Evolutionary conservation across 495 filamentous ascomycete genomes (phyloP).

Genomic region (Talaromyces nanjingensis): DNA sequence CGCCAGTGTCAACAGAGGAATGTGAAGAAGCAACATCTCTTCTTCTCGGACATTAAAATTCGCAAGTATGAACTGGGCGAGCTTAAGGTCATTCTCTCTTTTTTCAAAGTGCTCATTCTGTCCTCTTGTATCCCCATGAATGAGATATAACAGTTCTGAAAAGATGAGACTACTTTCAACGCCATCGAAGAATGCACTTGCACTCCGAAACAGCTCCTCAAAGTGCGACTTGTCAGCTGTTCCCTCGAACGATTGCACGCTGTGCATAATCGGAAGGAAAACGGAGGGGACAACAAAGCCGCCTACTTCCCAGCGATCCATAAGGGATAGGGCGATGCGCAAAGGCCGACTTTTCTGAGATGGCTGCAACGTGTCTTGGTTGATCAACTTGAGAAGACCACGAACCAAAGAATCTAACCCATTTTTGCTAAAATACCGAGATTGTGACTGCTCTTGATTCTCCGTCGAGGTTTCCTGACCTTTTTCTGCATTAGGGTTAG

Average conservation of each 20-base stretch:
- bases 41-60: constrained; percentile 94
- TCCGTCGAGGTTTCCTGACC: constrained; percentile 35
- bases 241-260: constrained; percentile 62
- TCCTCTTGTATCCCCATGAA: constrained; percentile 27
- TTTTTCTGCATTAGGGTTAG: constrained; percentile 37
- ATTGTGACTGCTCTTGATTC: constrained; percentile 37
- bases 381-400: constrained; percentile 73
- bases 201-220: constrained; percentile 83
- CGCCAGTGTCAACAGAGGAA: constrained; percentile 65
- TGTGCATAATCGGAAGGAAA: constrained; percentile 79
- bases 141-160: constrained; percentile 60
- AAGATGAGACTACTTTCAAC: constrained; percentile 93
- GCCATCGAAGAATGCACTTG: constrained; percentile 92
- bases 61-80: constrained; percentile 74
- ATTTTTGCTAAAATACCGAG: constrained; percentile 71
- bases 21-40: constrained; percentile 85
- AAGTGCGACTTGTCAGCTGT: constrained; percentile 58
- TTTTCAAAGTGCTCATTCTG: constrained; percentile 41
- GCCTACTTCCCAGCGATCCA: constrained; percentile 98
- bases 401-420: constrained; percentile 66
- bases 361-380: constrained; percentile 42
- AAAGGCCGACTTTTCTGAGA: constrained; percentile 79
- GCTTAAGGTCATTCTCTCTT: constrained; percentile 42
- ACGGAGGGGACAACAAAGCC: constrained; percentile 79
- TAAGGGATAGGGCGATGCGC: constrained; percentile 84